These are phyloP conservation scores for Suhomyces coccinellae DNA, from an alignment of 1,139 yeast genomes.

Conservation along the genomic window DNA sequence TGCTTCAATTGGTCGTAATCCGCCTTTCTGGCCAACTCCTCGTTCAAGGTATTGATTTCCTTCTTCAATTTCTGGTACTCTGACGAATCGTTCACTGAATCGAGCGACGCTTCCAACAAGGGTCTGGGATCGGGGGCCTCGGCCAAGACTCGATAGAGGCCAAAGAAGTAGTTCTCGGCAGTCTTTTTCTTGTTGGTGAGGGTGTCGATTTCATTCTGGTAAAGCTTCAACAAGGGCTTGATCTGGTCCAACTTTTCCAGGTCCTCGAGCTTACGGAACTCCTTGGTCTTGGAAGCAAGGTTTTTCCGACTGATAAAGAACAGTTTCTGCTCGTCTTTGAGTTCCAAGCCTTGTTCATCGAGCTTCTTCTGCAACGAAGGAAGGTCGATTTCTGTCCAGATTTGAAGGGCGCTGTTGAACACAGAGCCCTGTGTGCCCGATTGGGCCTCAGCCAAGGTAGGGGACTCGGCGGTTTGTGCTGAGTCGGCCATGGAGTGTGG, in stretches of 20 bases:
- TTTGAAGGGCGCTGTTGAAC: conserved; percentile 56
- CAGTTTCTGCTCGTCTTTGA: conserved; percentile 67
- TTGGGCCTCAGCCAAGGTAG: conserved; percentile 2
- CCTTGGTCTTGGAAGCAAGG: conserved; percentile 79
- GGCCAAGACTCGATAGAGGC: conserved; percentile 70
- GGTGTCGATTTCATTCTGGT: conserved; percentile 85
- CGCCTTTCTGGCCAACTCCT: conserved; percentile 62
- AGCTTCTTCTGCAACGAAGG: conserved; percentile 66
- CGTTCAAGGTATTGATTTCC: conserved; percentile 58
- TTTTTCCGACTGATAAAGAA: conserved; percentile 72
- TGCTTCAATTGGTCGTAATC: conserved; percentile 78
- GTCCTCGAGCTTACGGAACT: conserved; percentile 70
- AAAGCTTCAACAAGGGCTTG: conserved; percentile 69
- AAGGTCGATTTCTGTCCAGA: conserved; percentile 77
- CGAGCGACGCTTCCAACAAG: conserved; percentile 67
- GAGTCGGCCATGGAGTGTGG: conserved; percentile 2
- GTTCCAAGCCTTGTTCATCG: conserved; percentile 72
- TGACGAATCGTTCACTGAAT: conserved; percentile 59
- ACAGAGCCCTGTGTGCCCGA: conserved; percentile 15
- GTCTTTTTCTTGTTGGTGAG: conserved; percentile 75
- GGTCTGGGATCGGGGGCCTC: conserved; percentile 96
- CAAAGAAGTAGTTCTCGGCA: conserved; percentile 72
- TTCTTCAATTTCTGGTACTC: conserved; percentile 54
- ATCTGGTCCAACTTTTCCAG: conserved; percentile 64
- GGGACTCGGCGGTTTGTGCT: conserved; percentile 1